Evolutionary conservation across 2,329 filamentous ascomycete species (phyloP).

Genomic region (Rhinocladiella similis): DNA sequence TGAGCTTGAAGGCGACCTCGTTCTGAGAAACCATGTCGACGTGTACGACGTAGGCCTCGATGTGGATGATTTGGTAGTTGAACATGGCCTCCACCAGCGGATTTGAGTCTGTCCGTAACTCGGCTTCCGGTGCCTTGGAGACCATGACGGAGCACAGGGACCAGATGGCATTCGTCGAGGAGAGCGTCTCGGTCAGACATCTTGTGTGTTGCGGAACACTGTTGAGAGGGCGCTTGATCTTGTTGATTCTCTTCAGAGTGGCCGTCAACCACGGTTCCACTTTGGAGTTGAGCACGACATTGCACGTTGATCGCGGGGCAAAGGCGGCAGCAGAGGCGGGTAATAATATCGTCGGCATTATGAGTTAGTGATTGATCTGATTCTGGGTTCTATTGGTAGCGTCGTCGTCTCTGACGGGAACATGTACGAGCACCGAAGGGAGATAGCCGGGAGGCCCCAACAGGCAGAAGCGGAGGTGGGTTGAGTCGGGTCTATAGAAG

Average conservation of each 20-base stretch:
- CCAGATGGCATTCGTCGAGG: slow-evolving; percentile 89
- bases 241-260: slow-evolving; percentile 94
- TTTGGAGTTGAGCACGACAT: slow-evolving; percentile 88
- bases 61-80: slow-evolving; percentile 89
- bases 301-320: slow-evolving; percentile 88
- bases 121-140: slow-evolving; percentile 80
- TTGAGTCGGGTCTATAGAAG: slow-evolving; percentile 45
- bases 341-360: slow-evolving; percentile 89
- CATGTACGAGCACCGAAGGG: slow-evolving; percentile 24
- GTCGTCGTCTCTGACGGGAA: slow-evolving; percentile 9
- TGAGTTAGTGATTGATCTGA: slow-evolving; percentile 30
- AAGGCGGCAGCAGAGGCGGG: slow-evolving; percentile 96
- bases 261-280: slow-evolving; percentile 92
- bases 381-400: slow-evolving; percentile 1
- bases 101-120: slow-evolving; percentile 78
- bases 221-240: slow-evolving; percentile 94
- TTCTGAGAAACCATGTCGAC: slow-evolving; percentile 98
- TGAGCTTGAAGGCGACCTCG: slow-evolving; percentile 97
- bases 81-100: slow-evolving; percentile 82
- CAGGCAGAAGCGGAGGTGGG: slow-evolving; percentile 42
- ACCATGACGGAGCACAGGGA: slow-evolving; percentile 90
- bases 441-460: slow-evolving; percentile 43
- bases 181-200: slow-evolving; percentile 93
- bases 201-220: slow-evolving; percentile 92
- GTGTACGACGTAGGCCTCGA: slow-evolving; percentile 97